Conservation (phyloP, 805 yeast genomes). For the Candida tallmaniae region DNA sequence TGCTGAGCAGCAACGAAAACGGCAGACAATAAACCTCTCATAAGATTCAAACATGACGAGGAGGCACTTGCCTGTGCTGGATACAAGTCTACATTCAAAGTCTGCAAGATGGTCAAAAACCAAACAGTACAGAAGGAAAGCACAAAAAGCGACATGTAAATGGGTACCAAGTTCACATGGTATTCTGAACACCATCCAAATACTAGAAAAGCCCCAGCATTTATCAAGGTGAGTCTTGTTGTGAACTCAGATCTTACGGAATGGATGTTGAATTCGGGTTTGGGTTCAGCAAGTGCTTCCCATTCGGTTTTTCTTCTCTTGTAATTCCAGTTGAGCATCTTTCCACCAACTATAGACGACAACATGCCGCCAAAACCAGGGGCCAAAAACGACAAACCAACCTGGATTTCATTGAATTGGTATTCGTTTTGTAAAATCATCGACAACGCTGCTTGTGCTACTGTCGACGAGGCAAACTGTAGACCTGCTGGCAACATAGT, state of each 20-base stretch:
- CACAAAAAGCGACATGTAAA: slow-evolving; percentile 51
- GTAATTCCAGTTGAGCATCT: slow-evolving; percentile 48
- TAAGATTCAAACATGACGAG: slow-evolving; percentile 61
- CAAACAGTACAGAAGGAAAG: slow-evolving; percentile 52
- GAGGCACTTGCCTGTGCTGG: slow-evolving; percentile 69
- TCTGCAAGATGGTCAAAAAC: slow-evolving; percentile 51
- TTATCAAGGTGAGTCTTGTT: slow-evolving; percentile 36
- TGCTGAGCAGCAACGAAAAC: slow-evolving; percentile 61
- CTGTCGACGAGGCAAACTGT: slow-evolving; percentile 61
- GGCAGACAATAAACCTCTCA: slow-evolving; percentile 66
- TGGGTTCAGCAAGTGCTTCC: slow-evolving; percentile 16
- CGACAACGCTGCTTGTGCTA: slow-evolving; percentile 59
- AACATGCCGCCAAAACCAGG: slow-evolving; percentile 60
- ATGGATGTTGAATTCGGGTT: slow-evolving; percentile 41
- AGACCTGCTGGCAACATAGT: slow-evolving; percentile 53
- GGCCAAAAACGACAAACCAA: slow-evolving; percentile 68
- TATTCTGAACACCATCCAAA: slow-evolving; percentile 69
- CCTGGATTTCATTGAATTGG: slow-evolving; percentile 43
- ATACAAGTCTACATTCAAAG: slow-evolving; percentile 65
- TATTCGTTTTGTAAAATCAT: slow-evolving; percentile 47
- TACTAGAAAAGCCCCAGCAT: slow-evolving; percentile 39
- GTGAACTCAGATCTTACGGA: slow-evolving; percentile 45
- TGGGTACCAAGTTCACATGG: slow-evolving; percentile 44
- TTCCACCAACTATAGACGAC: slow-evolving; percentile 58
- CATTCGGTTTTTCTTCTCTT: slow-evolving; percentile 18